Base-by-base conservation (phyloP, 2,329 filamentous ascomycete genomes). In the Kalaharituber pfeilii region DNA sequence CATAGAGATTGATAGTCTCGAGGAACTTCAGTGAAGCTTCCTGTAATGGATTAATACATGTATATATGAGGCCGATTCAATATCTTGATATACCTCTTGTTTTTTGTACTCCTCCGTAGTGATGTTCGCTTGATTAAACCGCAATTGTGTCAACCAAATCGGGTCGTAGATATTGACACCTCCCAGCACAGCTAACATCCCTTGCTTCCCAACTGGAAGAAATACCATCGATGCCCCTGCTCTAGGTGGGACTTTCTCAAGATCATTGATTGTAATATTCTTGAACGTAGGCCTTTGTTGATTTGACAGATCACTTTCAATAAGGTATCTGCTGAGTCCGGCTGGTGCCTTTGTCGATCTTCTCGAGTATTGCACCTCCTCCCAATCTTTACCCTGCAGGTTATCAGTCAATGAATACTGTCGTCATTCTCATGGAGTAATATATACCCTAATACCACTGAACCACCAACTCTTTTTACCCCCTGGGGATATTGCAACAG, bases 151-250 rank as follows among this genome's bases (percentile, higher is more conserved):
- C n/a, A 42, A 18, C 5, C 2, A 36, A 25, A 55, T 50, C 53
- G 52, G 54, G 5, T 54, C 50, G 11, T 53, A 42, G 13, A 51
- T 52, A 6, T 49, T 50, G n/a, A 60, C 57, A 28, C 63, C 63
- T 5, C 62, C 63, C 53, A 64, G 50, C 18, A 61, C 63, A 27
- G 63, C 56, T n/a, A 64, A 45, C 20, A 54, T 57, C 39, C 63
- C 63, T 22, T 58, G 50, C 15, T 59, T 56, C 9, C 62, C 61
- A 42, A 60, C 57, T 2, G 63, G 63, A n/a, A 64, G 8, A 69
- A 71, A 73, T 3, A 69, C 68, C 22, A 72, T 62, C 57, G 72
- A 71, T 3, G 66, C 69, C 28, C 50, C 53, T 33, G 54, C 56
- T 20, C 59, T 47, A 2, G 57, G 39, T 4, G 51, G 22, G 28